Percentiles rank a stretch among this genome's conserved stretches.
phyloP scores from a whole-genome alignment of 495 filamentous ascomycete species.

The Chaetomidium leptoderma region DNA sequence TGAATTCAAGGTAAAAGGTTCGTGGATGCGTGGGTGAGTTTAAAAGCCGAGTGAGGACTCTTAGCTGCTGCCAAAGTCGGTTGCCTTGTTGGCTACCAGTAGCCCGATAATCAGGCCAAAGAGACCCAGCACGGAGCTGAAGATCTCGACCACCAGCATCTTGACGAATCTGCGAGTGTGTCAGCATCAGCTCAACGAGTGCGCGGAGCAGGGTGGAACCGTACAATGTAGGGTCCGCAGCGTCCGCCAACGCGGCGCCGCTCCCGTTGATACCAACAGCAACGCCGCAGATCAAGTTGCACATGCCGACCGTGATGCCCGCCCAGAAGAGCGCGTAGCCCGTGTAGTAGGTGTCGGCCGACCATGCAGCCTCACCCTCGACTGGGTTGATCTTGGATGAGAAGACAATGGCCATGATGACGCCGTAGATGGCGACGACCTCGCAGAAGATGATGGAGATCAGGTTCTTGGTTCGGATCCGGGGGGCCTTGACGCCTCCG shows the following conservation, averaged over 20 bases:
- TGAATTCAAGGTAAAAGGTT: slow-evolving; percentile 12
- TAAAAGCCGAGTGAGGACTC: not conserved
- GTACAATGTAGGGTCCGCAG: slow-evolving; percentile 85
- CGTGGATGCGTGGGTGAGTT: not conserved
- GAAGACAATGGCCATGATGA: slow-evolving; percentile 99
- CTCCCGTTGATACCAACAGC: slow-evolving; percentile 97
- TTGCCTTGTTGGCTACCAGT: slow-evolving; percentile 75
- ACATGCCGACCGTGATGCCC: slow-evolving; percentile 86
- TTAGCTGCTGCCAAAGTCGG: slow-evolving; percentile 59
- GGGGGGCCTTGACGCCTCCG: slow-evolving; percentile 89
- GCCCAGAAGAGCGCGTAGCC: slow-evolving; percentile 96
- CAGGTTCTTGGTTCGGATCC: slow-evolving; percentile 97
- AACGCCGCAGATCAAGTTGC: slow-evolving; percentile 93
- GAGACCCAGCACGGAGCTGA: slow-evolving; percentile 95
- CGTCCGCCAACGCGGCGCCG: slow-evolving; percentile 93
- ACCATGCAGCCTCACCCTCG: slow-evolving; percentile 59
- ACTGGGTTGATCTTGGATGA: slow-evolving; percentile 74
- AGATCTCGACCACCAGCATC: slow-evolving; percentile 98
- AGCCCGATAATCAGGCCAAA: slow-evolving; percentile 96
- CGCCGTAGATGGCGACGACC: slow-evolving; percentile 98
- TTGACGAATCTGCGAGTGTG: too few species aligned
- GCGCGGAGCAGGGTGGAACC: too few species aligned
- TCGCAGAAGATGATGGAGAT: slow-evolving; percentile 99
- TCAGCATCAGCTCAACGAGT: too few species aligned
- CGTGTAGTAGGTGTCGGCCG: slow-evolving; percentile 81